Evolutionary conservation across 208 protist genomes (phyloP), one percentile per base, ranked within the genome.

Genomic region (Acanthamoeba culbertsoni): DNA sequence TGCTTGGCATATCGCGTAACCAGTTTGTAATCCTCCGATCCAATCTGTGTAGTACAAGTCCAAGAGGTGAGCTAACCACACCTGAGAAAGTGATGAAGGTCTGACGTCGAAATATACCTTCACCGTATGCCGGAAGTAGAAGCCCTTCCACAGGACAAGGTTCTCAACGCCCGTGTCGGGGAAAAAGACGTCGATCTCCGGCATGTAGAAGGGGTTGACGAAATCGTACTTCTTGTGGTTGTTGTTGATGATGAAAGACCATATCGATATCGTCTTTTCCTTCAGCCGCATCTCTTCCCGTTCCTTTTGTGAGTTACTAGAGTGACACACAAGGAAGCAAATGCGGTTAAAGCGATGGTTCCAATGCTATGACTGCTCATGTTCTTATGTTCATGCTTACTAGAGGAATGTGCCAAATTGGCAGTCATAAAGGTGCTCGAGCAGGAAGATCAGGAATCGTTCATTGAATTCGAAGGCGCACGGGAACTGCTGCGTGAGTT

Each of bases 391-490:
- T n/a, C n/a, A n/a, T n/a, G n/a, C n/a, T n/a, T 91, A 65, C 53
- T 37, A 77, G 2, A 97, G 86, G 57, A 97, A 97, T 0, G 95
- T 97, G 7, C 95, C 95, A 82, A 95, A 98, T 48, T 97, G 68
- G 93, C 97, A 97, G 33, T 95, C 93, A 91, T 98, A 98, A 14
- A 98, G 92, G 18, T 95, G 94, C 37, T 98, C 97, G 5, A 97
- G 95, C 20, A 99, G 94, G 46, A 95, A 95, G 28, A 97, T 93
- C 1, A 99, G 95, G 18, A 99, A 96, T 12, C 63, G 53, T 26
- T 97, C 90, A 31, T 98, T 99, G 89, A 99, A 99, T 94, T 99
- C 98, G 94, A 99, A 99, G 42, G 95, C 90, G 28, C 53, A 92
- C 14, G 98, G 98, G 92, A 98, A 99, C 95, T 99, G 98, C 14